Conservation (phyloP, 441 rosid genomes). For the Erodium trifolium region DNA sequence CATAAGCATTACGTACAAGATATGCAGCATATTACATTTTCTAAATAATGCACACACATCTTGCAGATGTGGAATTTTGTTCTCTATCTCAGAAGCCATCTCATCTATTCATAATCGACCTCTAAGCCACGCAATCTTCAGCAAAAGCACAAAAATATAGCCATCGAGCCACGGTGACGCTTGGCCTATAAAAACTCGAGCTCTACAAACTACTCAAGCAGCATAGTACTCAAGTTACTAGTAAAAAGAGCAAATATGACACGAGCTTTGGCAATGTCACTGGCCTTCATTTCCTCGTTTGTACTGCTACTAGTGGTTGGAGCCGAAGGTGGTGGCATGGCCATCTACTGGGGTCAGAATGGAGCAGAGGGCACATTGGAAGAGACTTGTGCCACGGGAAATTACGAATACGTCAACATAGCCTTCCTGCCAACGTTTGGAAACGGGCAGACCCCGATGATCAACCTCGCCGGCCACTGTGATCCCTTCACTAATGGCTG, state of each 20-base stretch:
- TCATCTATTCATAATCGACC: background rate
- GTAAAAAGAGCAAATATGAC: background rate
- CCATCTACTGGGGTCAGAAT: constrained; percentile 20
- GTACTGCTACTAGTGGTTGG: background rate
- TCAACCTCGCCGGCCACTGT: background rate
- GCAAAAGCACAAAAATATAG: background rate
- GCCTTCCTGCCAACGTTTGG: constrained; percentile 49
- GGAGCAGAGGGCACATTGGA: constrained; percentile 13
- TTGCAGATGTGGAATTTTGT: background rate
- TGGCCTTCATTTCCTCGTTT: background rate
- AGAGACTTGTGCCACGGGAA: constrained; percentile 31
- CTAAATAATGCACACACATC: background rate
- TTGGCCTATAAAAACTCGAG: background rate
- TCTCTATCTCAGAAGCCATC: too few species aligned
- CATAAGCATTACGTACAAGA: background rate
- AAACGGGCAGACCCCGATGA: constrained; percentile 7
- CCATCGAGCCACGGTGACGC: background rate
- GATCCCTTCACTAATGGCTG: background rate
- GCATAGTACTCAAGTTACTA: background rate
- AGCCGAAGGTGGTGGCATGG: constrained; percentile 12
- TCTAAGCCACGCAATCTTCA: background rate
- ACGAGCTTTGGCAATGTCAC: background rate
- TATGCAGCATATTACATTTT: background rate
- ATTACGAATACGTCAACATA: constrained; percentile 20
- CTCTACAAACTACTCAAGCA: background rate